Conservation (phyloP, 306 rosid genomes). For the Cajanus cajan region DNA sequence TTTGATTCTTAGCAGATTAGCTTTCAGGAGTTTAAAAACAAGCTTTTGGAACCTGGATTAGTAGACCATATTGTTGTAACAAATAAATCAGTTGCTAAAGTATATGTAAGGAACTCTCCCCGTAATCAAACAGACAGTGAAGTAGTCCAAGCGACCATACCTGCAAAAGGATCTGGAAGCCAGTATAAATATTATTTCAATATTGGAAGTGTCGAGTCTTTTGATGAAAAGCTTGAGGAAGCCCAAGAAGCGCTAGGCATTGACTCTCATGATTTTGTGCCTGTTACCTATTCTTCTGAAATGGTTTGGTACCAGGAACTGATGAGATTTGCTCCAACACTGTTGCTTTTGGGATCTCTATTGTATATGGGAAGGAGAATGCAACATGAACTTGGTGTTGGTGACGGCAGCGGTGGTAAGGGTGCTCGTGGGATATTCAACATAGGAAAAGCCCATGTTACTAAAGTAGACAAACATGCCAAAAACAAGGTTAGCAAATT, state of each 20-base stretch:
- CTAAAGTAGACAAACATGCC: conserved; percentile 83
- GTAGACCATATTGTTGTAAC: conserved; percentile 89
- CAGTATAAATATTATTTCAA: conserved; percentile 78
- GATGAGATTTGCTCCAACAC: conserved; percentile 72
- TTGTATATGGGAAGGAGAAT: conserved; percentile 68
- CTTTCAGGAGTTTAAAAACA: conserved; percentile 92
- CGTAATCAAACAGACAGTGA: conserved; percentile 57
- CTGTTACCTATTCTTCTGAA: conserved; percentile 82
- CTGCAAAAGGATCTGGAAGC: conserved; percentile 52
- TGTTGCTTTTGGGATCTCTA: conserved; percentile 69
- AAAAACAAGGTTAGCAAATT: conserved; percentile 67
- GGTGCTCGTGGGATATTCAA: conserved; percentile 89
- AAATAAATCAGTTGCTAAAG: conserved; percentile 92
- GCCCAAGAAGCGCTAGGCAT: conserved; percentile 85
- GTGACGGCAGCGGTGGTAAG: conserved; percentile 60
- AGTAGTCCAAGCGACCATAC: conserved; percentile 57
- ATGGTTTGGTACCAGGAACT: conserved; percentile 75
- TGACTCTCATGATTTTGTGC: conserved; percentile 81
- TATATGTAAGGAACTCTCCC: conserved; percentile 72
- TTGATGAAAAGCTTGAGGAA: conserved; percentile 97
- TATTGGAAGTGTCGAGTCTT: conserved; percentile 93
- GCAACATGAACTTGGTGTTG: conserved; percentile 87
- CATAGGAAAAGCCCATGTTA: conserved; percentile 90
- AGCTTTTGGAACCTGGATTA: conserved; percentile 89
- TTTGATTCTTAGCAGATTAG: conserved; percentile 70